Percentiles rank a stretch among this genome's conserved stretches.
These are phyloP conservation scores for Colletotrichum sp. DNA, from an alignment of 2,329 filamentous ascomycete species.

Conservation along the genomic window DNA sequence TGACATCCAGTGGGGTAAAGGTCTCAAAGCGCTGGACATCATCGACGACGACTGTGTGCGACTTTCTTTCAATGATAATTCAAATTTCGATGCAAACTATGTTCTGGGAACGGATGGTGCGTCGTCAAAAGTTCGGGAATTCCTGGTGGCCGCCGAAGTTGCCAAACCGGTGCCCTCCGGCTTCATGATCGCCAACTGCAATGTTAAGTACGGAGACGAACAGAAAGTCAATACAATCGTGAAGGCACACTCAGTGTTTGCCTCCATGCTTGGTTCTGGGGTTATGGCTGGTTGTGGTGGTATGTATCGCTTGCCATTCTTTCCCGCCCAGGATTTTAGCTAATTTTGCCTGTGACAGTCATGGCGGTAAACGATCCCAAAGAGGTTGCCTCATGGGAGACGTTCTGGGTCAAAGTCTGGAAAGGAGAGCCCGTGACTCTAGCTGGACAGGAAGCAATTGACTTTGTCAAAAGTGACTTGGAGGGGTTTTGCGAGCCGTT, in stretches of 20 bases:
- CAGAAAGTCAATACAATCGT: slow-evolving; percentile 30
- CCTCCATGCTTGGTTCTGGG: slow-evolving; percentile 32
- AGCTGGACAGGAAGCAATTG: slow-evolving; percentile 39
- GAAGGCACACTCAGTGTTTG: slow-evolving; percentile 33
- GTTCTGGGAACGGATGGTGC: slow-evolving; percentile 39
- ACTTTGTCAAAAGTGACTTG: slow-evolving; percentile 31
- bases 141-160: slow-evolving; percentile 31
- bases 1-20: slow-evolving; percentile 36
- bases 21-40: neutral
- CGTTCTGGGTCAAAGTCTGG: slow-evolving; percentile 41
- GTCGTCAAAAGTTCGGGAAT: slow-evolving; percentile 31
- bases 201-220: slow-evolving; percentile 28
- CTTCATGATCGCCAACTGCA: slow-evolving; percentile 34
- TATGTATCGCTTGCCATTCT: slow-evolving; percentile 17
- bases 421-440: slow-evolving; percentile 27
- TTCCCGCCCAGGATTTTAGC: neutral
- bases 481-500: slow-evolving; percentile 33
- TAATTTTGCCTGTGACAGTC: slow-evolving; percentile 17
- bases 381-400: slow-evolving; percentile 33
- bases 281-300: slow-evolving; percentile 33
- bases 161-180: slow-evolving; percentile 27
- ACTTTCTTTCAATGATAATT: slow-evolving; percentile 31
- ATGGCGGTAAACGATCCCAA: slow-evolving; percentile 27
- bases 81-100: slow-evolving; percentile 26
- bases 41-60: slow-evolving; percentile 16